phyloP scores from a whole-genome alignment of 139 green algal genomes.

The Gonium pectorale region DNA sequence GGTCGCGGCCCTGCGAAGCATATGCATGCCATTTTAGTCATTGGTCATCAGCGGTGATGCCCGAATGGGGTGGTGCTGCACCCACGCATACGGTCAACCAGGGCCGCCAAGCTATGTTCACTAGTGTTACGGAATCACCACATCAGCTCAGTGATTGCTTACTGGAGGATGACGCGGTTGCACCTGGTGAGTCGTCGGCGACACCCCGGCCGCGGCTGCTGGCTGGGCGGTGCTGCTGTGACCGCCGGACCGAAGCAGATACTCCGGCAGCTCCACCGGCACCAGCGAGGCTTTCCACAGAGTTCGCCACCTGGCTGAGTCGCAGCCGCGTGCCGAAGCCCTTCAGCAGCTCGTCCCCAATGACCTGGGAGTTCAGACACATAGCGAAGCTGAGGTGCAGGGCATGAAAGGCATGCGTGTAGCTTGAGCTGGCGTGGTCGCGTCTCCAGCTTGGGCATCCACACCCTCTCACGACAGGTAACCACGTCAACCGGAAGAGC shows the following conservation, averaged over 20 bases:
- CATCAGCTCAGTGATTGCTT: too few relatives aligned
- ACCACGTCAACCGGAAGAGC: too few relatives aligned
- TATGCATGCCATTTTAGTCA: too few relatives aligned
- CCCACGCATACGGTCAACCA: too few relatives aligned
- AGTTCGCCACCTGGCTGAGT: constrained; percentile 9
- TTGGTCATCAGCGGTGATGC: too few relatives aligned
- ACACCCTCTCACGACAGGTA: too few relatives aligned
- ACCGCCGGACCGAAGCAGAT: not conserved
- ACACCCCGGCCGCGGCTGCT: not conserved
- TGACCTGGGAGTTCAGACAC: constrained; percentile 32
- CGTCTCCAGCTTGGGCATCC: too few relatives aligned
- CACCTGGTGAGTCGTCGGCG: not conserved
- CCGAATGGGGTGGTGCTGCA: too few relatives aligned
- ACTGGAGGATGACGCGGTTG: not conserved
- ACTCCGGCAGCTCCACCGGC: not conserved
- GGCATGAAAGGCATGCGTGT: too few relatives aligned
- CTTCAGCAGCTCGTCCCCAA: constrained; percentile 56
- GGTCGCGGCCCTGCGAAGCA: not conserved
- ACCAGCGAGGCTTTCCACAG: constrained; percentile 5
- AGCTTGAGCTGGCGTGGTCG: too few relatives aligned
- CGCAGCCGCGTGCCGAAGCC: constrained; percentile 52
- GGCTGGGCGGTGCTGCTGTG: not conserved
- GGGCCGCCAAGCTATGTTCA: too few relatives aligned
- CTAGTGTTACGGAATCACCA: too few relatives aligned
- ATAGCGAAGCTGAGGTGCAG: not conserved